Base-by-base conservation (phyloP, 495 filamentous ascomycete genomes). In the Parmelia sp. region DNA sequence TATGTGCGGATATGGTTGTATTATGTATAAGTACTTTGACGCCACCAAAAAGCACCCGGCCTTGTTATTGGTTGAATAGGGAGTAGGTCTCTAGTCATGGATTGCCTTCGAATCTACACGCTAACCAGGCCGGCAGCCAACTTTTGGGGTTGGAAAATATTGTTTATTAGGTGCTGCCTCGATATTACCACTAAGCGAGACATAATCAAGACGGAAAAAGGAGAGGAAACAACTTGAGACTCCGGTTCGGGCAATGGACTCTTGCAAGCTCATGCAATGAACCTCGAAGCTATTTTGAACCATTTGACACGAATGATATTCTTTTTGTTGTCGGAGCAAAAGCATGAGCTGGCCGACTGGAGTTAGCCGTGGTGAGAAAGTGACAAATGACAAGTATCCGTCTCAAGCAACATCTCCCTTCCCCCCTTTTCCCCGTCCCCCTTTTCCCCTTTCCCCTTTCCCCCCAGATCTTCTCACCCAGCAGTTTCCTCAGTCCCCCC, bases 261-360 rank as follows among this genome's bases (percentile, higher is more conserved):
- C 42, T 60, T 45, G 39, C 36, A 60, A 60, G 23, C n/a, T 31
- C 58, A 27, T 45, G 58, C 58, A n/a, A 37, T 60, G 45, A 51
- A 27, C 29, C 58, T 27, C 58, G 44, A 27, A 60, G 58, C 58
- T 60, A 44, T n/a, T 21, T 10, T 44, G 37, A 45, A 14, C 39
- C 4, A 29, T 44, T 42, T 29, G 2, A 60, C 27, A 19, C 44
- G 33, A 14, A 40, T n/a, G 15, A 40, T 4, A 10, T 10, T 36
- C 10, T 7, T 40, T 40, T 12, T 14, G 2, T 12, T 40, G 15
- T 40, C 15, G 15, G 37, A 40, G 12, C 12, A 10, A 10, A 12
- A 19, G 8, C n/a, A n/a, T n/a, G n/a, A n/a, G n/a, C n/a, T n/a
- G n/a, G n/a, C n/a, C n/a, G n/a, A n/a, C n/a, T n/a, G n/a, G n/a